Base-by-base conservation (phyloP, 2,329 filamentous ascomycete genomes). In the Sclerotiophoma versabilis region DNA sequence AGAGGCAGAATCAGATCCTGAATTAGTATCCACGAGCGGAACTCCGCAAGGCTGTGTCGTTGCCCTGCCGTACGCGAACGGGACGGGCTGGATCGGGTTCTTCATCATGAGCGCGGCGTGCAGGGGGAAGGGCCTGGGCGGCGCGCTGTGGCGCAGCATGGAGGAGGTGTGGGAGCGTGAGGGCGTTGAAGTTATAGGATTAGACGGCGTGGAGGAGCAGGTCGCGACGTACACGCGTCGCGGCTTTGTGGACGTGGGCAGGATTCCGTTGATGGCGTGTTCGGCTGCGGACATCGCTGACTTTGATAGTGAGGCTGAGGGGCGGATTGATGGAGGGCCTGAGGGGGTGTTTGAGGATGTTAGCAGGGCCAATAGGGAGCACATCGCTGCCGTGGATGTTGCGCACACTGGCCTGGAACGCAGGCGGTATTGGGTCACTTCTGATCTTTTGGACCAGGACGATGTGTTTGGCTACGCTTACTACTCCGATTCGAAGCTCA, bases 161-260 rank as follows among this genome's bases (percentile, higher is more conserved):
- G 60, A 74, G 27, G 58, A 52, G 4, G 53, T 60, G 1, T 71
- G 72, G 42, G 37, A 53, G 11, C 39, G 41, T 1, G 60, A 49
- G 11, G 58, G 61, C 7, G 68, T 61, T 1, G 49, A 54, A 2
- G 45, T 64, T 19, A 63, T 74, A 29, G 75, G 74, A 9, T 58
- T 77, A 5, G 75, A 77, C 60, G 72, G 65, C 23, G 75, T 77
- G 7, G 49, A 59, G n/a, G 66, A 70, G 56, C 75, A 77, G 51
- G 64, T 68, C n/a, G 41, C 52, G 8, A 76, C 72, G 7, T 76
- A 77, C 50, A 54, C 62, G 38, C 64, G 73, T 4, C 57, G 75
- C 11, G 68, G 71, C 1, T 77, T 76, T 49, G 61, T 66, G 7
- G 59, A 67, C 17, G 57, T 44, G 6, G 75, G 64, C 1, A 46